phyloP scores from a whole-genome alignment of 164 flowering plant species.

The Kingdonia uniflora region DNA sequence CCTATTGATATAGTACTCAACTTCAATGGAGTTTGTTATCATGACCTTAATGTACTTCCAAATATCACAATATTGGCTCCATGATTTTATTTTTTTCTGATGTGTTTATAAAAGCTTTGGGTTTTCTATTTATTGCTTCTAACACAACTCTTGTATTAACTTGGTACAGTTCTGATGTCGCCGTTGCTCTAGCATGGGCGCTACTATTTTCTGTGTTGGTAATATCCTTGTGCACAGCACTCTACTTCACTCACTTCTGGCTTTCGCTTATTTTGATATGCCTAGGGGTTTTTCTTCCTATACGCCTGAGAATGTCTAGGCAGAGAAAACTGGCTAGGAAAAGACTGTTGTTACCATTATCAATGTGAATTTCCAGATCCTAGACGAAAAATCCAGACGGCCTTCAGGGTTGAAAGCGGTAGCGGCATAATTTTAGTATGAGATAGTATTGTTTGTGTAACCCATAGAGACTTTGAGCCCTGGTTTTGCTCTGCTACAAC shows the following conservation, averaged over 20 bases:
- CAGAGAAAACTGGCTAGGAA: constrained; percentile 2
- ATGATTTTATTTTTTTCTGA: too few relatives aligned
- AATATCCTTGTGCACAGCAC: background rate
- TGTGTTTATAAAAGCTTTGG: too few relatives aligned
- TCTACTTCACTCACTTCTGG: constrained; percentile 3
- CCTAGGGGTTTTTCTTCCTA: background rate
- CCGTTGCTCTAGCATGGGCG: background rate
- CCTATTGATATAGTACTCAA: too few relatives aligned
- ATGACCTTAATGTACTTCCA: too few relatives aligned
- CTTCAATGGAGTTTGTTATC: too few relatives aligned
- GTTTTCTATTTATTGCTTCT: too few relatives aligned
- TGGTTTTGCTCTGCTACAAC: too few relatives aligned
- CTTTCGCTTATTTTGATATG: background rate
- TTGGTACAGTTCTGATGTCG: background rate
- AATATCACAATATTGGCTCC: too few relatives aligned
- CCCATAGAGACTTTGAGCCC: too few relatives aligned
- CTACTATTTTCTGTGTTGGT: background rate
- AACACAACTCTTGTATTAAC: background rate
- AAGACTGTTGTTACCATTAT: constrained; percentile 2
- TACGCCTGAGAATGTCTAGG: background rate
- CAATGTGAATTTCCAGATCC: background rate
- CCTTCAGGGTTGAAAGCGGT: too few relatives aligned
- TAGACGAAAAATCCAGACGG: background rate
- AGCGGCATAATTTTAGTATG: too few relatives aligned
- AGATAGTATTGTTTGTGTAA: too few relatives aligned